A percentile compares a stretch with the other conserved stretches of the same genome.
Conservation (phyloP, 768 basidiomycete genomes). For the Polyporus arcularius region DNA sequence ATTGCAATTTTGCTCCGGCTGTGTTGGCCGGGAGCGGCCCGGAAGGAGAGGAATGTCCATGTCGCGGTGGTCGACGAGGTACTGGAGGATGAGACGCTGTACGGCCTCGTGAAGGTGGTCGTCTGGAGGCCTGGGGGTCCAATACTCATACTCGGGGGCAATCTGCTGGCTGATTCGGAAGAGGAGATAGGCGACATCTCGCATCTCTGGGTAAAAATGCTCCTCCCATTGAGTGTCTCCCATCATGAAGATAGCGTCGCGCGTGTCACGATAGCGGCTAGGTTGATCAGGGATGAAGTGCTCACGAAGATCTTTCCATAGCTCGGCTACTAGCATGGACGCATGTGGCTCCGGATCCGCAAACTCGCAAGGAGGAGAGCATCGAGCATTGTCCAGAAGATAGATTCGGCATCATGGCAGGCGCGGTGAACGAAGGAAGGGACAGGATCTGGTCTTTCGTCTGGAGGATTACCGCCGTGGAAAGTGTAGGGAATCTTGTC, state of each 20-base stretch:
- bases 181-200: background rate
- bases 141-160: background rate
- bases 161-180: background rate
- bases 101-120: slow-evolving; percentile 11
- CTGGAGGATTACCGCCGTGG: background rate
- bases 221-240: background rate
- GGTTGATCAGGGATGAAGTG: background rate
- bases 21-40: background rate
- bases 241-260: background rate
- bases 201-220: background rate
- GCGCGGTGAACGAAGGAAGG: background rate
- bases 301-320: background rate
- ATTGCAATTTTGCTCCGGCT: no score
- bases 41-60: background rate
- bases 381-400: background rate
- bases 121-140: background rate
- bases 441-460: background rate
- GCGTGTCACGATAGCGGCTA: background rate
- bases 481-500: background rate
- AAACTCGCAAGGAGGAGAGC: background rate
- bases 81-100: slow-evolving; percentile 5
- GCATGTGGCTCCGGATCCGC: background rate
- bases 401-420: slow-evolving; percentile 3
- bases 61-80: slow-evolving; percentile 4
- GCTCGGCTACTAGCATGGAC: background rate